Base-by-base conservation (phyloP, 202 grass and related monocot species). In the Carex arenaria region DNA sequence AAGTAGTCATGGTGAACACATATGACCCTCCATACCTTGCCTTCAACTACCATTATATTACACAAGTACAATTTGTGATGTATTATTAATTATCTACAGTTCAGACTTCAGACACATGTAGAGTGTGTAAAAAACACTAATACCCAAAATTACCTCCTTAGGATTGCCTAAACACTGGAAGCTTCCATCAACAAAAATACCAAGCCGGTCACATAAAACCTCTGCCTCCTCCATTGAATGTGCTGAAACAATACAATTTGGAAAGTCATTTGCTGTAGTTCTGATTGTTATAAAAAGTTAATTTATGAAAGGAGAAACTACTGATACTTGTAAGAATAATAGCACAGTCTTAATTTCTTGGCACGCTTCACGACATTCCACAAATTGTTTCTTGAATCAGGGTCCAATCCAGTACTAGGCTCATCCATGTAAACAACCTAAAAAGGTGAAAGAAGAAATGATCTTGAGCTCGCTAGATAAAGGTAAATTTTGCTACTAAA, bases 371-470 rank as follows among this genome's bases (percentile, higher is more conserved):
- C 85, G n/a, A 90, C 65, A 3, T 84, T 98, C 95, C 95, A 95
- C 56, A 95, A 88, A 74, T 89, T 84, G 7, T 84, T 89, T 88
- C 95, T 92, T 17, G 93, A 95, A 83, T 83, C 86, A 49, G 95
- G 95, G 82, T 98, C 95, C 56, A 98, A 63, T 63, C 95, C 93
- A 45, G 95, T 95, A 53, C 95, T 95, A n/a, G 93, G 95, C 47
- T 98, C 95, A 93, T 98, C 95, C 95, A 98, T 93, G 80, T 95
- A 95, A 19, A 98, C 89, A 64, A 98, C 91, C 95, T 95, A 60
- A 68, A 6, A 73, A 3, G 72, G 30, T 53, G 9, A 10, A 40
- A 60, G 14, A 42, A 62, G 7, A 73, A 51, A 66, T 31, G 31
- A 85, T 47, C 26, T 36, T 18, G n/a, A 31, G 54, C 28, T 70